These are phyloP conservation scores for Cladosporium sp. DNA, from an alignment of 2,329 filamentous ascomycete species.

Conservation along the genomic window DNA sequence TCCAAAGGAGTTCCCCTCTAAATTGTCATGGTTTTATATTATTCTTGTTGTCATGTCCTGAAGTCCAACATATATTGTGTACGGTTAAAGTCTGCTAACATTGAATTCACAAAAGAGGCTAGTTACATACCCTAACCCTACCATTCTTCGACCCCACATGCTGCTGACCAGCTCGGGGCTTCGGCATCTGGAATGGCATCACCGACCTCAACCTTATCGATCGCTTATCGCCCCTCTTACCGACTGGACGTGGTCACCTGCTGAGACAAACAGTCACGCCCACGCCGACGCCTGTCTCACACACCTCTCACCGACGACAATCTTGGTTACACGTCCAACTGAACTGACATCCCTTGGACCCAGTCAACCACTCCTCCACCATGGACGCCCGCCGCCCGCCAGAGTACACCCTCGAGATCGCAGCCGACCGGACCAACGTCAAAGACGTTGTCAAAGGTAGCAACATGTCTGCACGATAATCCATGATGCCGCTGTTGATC, in stretches of 20 bases:
- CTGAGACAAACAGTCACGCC: constrained; percentile 6
- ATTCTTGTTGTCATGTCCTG: background rate
- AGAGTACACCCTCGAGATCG: constrained; percentile 91
- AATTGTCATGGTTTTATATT: background rate
- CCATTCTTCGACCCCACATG: background rate
- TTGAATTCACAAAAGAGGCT: background rate
- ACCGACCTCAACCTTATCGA: background rate
- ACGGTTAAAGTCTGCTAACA: background rate
- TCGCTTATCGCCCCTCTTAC: constrained; percentile 8
- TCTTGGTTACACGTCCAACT: background rate
- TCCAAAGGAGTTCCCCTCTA: background rate
- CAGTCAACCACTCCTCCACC: background rate
- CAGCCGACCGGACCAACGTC: constrained; percentile 85
- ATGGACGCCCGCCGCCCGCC: constrained; percentile 72
- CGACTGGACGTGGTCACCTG: background rate
- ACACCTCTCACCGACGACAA: constrained; percentile 2
- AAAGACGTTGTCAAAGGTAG: constrained; percentile 87
- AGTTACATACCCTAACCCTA: background rate
- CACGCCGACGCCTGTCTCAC: constrained; percentile 1
- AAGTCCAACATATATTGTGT: background rate
- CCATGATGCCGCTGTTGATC: constrained; percentile 4
- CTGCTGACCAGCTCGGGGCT: background rate
- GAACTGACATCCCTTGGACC: background rate
- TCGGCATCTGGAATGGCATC: background rate
- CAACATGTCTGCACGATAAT: constrained; percentile 91